Conservation (phyloP, 1,284 basidiomycete species). For the Leccinum solheimii region DNA sequence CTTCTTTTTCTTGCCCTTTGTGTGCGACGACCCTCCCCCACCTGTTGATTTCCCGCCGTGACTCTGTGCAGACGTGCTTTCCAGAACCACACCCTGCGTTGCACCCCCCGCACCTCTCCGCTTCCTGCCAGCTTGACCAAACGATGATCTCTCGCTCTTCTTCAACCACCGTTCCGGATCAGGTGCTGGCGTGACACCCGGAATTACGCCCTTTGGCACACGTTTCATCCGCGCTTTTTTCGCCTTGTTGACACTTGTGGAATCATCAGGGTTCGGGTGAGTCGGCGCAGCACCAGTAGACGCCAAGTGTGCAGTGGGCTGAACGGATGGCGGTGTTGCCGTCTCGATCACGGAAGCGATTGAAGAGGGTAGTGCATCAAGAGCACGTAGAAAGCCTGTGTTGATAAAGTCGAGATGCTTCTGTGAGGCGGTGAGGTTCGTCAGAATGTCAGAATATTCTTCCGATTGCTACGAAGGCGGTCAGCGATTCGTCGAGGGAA, state of each 20-base stretch:
- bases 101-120: slow-evolving; percentile 56
- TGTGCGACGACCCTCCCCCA: slow-evolving; percentile 33
- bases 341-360: slow-evolving; percentile 57
- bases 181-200: slow-evolving; percentile 72
- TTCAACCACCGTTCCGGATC: slow-evolving; percentile 83
- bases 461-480: slow-evolving; percentile 62
- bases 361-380: slow-evolving; percentile 57
- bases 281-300: slow-evolving; percentile 34
- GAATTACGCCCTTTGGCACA: slow-evolving; percentile 68
- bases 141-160: slow-evolving; percentile 70
- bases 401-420: slow-evolving; percentile 80
- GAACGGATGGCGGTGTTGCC: slow-evolving; percentile 54
- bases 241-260: slow-evolving; percentile 25
- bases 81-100: slow-evolving; percentile 58
- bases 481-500: slow-evolving; percentile 8
- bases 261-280: slow-evolving; percentile 27
- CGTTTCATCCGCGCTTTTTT: slow-evolving; percentile 66
- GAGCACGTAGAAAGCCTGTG: slow-evolving; percentile 61
- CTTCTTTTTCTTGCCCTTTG: slow-evolving; percentile 55
- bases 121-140: slow-evolving; percentile 45
- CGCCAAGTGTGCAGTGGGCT: slow-evolving; percentile 35
- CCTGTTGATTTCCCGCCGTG: slow-evolving; percentile 38
- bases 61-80: slow-evolving; percentile 32
- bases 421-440: slow-evolving; percentile 78
- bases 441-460: slow-evolving; percentile 82